phyloP scores from a whole-genome alignment of 2,329 filamentous ascomycete genomes.

The Ascosphaera aggregata region DNA sequence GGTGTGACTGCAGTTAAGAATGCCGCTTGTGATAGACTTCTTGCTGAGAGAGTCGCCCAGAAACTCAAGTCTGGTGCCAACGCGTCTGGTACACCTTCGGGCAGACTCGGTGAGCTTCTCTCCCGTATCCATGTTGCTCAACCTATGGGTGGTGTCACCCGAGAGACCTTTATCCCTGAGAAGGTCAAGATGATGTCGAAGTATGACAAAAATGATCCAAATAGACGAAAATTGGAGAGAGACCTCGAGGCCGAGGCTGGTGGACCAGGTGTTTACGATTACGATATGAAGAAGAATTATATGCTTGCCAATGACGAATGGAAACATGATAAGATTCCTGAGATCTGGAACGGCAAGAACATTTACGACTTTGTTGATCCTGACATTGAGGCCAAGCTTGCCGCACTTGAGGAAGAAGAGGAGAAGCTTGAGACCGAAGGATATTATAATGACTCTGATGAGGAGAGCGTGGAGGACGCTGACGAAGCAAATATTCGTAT shows the following conservation, averaged over 20 bases:
- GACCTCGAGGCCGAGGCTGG: constrained; percentile 84
- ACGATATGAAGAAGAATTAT: constrained; percentile 78
- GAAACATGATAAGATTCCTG: constrained; percentile 91
- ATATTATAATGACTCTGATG: constrained; percentile 49
- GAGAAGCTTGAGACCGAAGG: constrained; percentile 78
- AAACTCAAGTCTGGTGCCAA: constrained; percentile 83
- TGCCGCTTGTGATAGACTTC: constrained; percentile 72
- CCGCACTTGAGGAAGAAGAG: constrained; percentile 83
- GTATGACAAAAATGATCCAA: constrained; percentile 77
- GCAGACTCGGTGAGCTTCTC: constrained; percentile 72
- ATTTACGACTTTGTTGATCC: constrained; percentile 94
- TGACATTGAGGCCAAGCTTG: constrained; percentile 83
- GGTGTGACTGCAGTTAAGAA: constrained; percentile 92
- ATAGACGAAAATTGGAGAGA: constrained; percentile 52
- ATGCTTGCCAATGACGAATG: constrained; percentile 70
- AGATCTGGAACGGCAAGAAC: constrained; percentile 88
- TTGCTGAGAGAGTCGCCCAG: constrained; percentile 81
- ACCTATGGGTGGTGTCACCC: constrained; percentile 56
- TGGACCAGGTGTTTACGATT: constrained; percentile 85
- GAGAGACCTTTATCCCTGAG: constrained; percentile 75
- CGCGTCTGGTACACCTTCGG: constrained; percentile 50
- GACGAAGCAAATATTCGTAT: constrained; percentile 70
- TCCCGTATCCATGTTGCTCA: constrained; percentile 92
- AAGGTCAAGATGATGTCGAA: constrained; percentile 59
- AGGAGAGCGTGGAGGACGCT: constrained; percentile 60